Percentiles rank a stretch among this genome's conserved stretches.
These are phyloP conservation scores for Stereocaulon alpinum DNA, from an alignment of 495 filamentous ascomycete species.

Conservation along the genomic window DNA sequence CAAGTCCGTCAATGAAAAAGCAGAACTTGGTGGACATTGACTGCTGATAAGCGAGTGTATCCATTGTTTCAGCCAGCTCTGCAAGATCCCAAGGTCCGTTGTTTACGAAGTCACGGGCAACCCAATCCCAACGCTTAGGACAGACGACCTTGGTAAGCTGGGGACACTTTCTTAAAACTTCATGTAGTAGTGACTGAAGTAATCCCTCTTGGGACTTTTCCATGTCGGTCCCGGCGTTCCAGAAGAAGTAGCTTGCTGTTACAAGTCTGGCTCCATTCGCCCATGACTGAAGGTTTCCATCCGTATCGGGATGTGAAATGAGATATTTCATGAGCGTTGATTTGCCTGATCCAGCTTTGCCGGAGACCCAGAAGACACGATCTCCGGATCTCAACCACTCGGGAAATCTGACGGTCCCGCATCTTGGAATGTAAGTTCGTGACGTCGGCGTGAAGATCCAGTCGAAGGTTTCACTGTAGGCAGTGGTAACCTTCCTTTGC, in stretches of 20 bases:
- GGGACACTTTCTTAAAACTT: slow-evolving; percentile 28
- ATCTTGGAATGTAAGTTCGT: too few relatives aligned
- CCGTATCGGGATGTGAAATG: slow-evolving; percentile 12
- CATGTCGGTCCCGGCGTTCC: slow-evolving; percentile 28
- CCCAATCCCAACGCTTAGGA: neutral
- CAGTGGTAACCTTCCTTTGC: too few relatives aligned
- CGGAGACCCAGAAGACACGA: slow-evolving; percentile 30
- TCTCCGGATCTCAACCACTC: neutral
- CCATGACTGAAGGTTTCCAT: slow-evolving; percentile 24
- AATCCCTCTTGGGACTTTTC: slow-evolving; percentile 37
- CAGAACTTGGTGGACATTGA: slow-evolving; percentile 22
- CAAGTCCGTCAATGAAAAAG: slow-evolving; percentile 42
- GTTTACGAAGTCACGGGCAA: too few relatives aligned
- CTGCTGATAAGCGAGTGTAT: too few relatives aligned
- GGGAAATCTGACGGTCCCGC: too few relatives aligned
- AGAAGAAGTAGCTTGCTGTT: slow-evolving; percentile 37
- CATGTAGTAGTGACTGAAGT: slow-evolving; percentile 31
- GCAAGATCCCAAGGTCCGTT: too few relatives aligned
- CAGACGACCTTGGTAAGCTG: slow-evolving; percentile 25
- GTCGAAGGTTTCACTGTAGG: too few relatives aligned
- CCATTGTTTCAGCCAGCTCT: too few relatives aligned
- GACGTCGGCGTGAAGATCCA: too few relatives aligned
- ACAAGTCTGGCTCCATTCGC: slow-evolving; percentile 25
- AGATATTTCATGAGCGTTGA: slow-evolving; percentile 39
- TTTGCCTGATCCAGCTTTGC: slow-evolving; percentile 37